Base-by-base conservation (phyloP, 805 yeast species). In the Maudiozyma serrabonitensis region DNA sequence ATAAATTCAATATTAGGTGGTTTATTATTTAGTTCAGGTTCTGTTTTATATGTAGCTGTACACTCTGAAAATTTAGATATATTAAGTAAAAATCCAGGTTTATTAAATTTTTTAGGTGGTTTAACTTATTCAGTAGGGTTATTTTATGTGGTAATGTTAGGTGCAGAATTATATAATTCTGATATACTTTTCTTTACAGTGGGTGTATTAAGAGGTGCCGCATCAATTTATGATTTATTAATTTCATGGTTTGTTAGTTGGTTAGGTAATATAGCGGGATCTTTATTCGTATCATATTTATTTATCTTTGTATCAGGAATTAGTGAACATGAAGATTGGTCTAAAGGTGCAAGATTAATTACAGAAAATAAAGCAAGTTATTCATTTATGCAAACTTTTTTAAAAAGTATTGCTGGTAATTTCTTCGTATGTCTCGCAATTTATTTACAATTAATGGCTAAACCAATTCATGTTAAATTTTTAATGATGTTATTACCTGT, bases 391-490 rank as follows among this genome's bases (percentile, higher is more conserved):
- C 73, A 85, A 57, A 82, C 83, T 0, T 74, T 87, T 45, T 53
- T 87, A n/a, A 82, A 78, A 57, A 87, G 79, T 8, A 73, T 84
- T 37, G 88, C 84, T 1, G 89, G 93, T 32, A 87, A 87, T 64
- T 86, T 85, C 60, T 82, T 74, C 57, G 95, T 87, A 25, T 78
- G 83, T 48, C 66, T 86, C 28, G 95, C 89, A 1, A 80, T 85
- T 8, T 86, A 84, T 65, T 66, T 86, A 44, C 95, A 86, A 60
- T 68, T 87, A 40, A 76, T 86, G 81, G 85, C 84, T 6, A 84
- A 82, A 59, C 95, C 95, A 0, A 60, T 82, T 9, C 95, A 87
- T 60, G 95, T 87, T 35, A 84, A 83, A 56, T 71, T 82, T 28
- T 44, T 82, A 6, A 66, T 83, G 69, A 75, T 86, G 69, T 59